phyloP scores from a whole-genome alignment of 768 basidiomycete genomes.

The Candolleomyces efflorescens region DNA sequence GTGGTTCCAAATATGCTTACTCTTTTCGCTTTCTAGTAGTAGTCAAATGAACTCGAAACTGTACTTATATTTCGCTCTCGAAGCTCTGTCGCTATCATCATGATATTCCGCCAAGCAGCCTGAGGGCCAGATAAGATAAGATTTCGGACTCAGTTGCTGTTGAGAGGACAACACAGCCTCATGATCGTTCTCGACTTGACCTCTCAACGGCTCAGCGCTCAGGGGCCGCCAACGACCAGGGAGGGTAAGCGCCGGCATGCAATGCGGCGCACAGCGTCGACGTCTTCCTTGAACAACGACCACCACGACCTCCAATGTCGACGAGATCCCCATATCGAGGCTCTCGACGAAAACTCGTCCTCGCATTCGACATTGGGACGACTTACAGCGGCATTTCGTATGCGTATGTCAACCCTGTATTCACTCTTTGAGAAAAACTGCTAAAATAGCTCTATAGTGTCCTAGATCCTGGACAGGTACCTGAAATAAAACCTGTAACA shows the following conservation, averaged over 20 bases:
- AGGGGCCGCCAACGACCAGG: no score
- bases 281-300: not conserved
- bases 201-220: no score
- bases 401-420: not conserved
- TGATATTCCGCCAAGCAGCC: not conserved
- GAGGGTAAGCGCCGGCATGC: not conserved
- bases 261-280: not conserved
- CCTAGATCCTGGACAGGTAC: slow-evolving; percentile 32
- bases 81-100: not conserved
- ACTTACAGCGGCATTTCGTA: not conserved
- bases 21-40: not conserved
- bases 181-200: no score
- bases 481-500: slow-evolving; percentile 19
- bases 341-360: not conserved
- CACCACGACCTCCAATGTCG: not conserved
- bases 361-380: not conserved
- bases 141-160: not conserved
- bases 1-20: not conserved
- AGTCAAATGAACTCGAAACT: not conserved
- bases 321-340: slow-evolving; percentile 9
- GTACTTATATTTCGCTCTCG: not conserved
- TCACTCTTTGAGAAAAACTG: not conserved
- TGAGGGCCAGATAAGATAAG: not conserved
- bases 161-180: not conserved
- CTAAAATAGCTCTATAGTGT: slow-evolving; percentile 28